Percentiles rank a stretch among this genome's conserved stretches.
These are phyloP conservation scores for Erythrophleum fordii DNA, from an alignment of 306 rosid genomes.

Conservation along the genomic window DNA sequence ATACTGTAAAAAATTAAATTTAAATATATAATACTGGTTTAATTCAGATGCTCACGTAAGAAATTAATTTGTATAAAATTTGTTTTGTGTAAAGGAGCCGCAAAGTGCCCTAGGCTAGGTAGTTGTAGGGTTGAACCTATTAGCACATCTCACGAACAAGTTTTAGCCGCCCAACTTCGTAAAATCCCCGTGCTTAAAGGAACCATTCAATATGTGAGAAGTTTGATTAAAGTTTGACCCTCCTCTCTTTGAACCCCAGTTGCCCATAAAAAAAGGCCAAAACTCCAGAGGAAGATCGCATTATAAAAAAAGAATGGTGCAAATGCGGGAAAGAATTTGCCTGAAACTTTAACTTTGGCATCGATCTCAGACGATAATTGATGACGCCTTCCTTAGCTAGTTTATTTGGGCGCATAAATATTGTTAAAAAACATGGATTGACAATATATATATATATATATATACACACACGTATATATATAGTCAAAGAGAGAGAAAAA, in stretches of 20 bases:
- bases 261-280: neutral
- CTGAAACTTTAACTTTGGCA: too few species aligned
- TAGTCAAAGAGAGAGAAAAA: too few species aligned
- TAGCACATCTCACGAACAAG: neutral
- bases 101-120: neutral
- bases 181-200: neutral
- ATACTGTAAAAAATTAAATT: too few species aligned
- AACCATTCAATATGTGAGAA: neutral
- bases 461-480: too few species aligned
- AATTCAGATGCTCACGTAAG: neutral
- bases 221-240: neutral
- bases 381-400: too few species aligned
- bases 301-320: neutral
- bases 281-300: too few species aligned
- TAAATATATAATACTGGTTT: too few species aligned
- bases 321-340: neutral
- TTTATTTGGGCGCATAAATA: too few species aligned
- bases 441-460: too few species aligned
- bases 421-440: too few species aligned
- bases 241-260: neutral
- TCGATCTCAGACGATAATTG: too few species aligned
- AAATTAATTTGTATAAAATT: neutral
- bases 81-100: neutral
- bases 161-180: neutral
- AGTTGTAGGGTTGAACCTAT: conserved; percentile 1